Conservation (phyloP, 1,284 basidiomycete genomes). For the Pseudozyma tsukubaensis region DNA sequence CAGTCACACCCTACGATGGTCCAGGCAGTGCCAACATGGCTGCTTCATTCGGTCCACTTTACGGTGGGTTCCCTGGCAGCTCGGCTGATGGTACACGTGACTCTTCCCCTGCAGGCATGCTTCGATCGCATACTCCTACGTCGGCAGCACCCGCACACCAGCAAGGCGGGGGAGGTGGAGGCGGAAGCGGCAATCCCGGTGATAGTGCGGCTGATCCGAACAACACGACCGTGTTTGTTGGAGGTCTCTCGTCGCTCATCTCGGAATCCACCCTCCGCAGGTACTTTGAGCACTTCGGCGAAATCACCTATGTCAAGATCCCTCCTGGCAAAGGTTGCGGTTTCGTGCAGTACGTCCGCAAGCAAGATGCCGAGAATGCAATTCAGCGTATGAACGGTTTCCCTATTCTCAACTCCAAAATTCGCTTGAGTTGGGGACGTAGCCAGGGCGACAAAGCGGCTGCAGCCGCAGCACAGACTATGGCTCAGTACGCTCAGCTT, state of each 20-base stretch:
- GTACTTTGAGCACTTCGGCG: constrained; percentile 66
- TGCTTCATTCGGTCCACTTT: constrained; percentile 29
- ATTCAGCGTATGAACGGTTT: constrained; percentile 97
- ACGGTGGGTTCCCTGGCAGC: constrained; percentile 32
- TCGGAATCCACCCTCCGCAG: constrained; percentile 63
- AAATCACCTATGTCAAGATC: constrained; percentile 78
- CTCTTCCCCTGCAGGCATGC: constrained; percentile 27
- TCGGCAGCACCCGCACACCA: constrained; percentile 26
- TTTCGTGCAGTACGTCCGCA: constrained; percentile 92
- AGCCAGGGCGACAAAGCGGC: constrained; percentile 68
- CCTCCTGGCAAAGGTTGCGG: constrained; percentile 94
- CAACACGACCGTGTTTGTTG: constrained; percentile 68
- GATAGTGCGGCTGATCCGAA: constrained; percentile 64
- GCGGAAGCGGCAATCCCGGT: constrained; percentile 15
- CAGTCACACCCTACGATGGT: constrained; percentile 33
- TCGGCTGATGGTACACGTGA: constrained; percentile 18
- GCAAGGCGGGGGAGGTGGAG: constrained; percentile 6
- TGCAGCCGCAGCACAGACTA: constrained; percentile 62
- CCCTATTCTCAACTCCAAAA: constrained; percentile 83
- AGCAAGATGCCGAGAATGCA: constrained; percentile 88
- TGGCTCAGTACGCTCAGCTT: constrained; percentile 56
- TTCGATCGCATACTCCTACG: constrained; percentile 41
- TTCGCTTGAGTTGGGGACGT: constrained; percentile 90
- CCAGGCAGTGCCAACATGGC: constrained; percentile 10
- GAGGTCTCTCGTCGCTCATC: constrained; percentile 64